Base-by-base conservation (phyloP, 495 filamentous ascomycete species). In the Lasiosphaeris hirsuta region DNA sequence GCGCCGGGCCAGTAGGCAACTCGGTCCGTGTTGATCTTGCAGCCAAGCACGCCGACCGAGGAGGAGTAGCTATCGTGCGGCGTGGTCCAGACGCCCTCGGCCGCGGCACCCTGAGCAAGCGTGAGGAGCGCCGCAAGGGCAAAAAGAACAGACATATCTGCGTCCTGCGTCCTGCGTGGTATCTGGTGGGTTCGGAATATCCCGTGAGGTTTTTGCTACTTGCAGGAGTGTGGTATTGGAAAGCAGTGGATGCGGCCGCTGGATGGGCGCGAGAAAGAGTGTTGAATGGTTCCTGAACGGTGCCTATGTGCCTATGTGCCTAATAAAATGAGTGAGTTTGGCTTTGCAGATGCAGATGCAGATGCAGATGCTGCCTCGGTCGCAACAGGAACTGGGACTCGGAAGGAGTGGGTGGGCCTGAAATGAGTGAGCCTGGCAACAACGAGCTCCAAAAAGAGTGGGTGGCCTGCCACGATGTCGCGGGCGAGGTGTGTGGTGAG, bases 31-130 rank as follows among this genome's bases (percentile, higher is more conserved):
- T 77, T 52, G 13, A 76, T 63, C 58, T 77, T 76, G 64, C 74
- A 77, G 40, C 75, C 75, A 15, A 77, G 72, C 0, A 77, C 75
- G 38, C 75, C 75, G 35, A 75, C 51, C 1, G 73, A 75, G 3
- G 73, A 76, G 0, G 65, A 71, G 55, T 75, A 76, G 18, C 61
- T 68, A 37, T 76, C 72, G 62, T 77, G 73, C 10, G 75, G 75
- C 13, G 54, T 57, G 44, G 45, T 33, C 54, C 54, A 57, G 17
- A 49, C 35, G 19, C 35, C 45, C 35, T 40, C 34, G 43, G 43
- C 54, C 11, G 19, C 35, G n/a, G 70, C 74, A 40, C 37, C 7
- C 38, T 9, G 17, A 13, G 44, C 54, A 4, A 51, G 49, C 1
- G 46, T 23, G 13, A 41, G 17, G 18, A 56, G 36, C 15, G 15